Evolutionary conservation across 352 stramenopile genomes (phyloP).

Genomic region (Phytophthora pseudosyringae): DNA sequence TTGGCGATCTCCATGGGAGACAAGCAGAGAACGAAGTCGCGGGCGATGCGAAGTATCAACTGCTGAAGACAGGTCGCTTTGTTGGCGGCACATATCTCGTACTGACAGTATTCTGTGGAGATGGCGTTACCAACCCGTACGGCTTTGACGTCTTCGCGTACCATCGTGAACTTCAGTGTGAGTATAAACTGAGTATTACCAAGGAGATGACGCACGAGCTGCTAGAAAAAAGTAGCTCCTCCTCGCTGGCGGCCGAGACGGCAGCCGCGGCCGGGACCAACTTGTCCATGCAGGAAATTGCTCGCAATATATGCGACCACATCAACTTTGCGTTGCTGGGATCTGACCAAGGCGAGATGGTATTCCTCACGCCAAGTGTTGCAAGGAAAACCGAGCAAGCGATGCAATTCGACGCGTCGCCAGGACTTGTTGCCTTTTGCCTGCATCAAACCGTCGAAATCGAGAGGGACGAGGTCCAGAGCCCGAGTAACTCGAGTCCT

Average conservation of each 20-base stretch:
- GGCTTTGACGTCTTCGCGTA: conserved; percentile 72
- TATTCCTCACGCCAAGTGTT: conserved; percentile 51
- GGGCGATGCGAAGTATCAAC: conserved; percentile 52
- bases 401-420: conserved; percentile 32
- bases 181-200: conserved; percentile 61
- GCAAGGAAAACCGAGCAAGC: conserved; percentile 23
- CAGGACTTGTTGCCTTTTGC: conserved; percentile 45
- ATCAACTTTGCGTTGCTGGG: conserved; percentile 56
- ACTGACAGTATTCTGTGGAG: conserved; percentile 72
- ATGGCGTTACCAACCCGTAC: conserved; percentile 69
- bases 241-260: conserved; percentile 55
- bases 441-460: conserved; percentile 47
- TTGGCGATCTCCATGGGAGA: conserved; percentile 40
- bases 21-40: conserved; percentile 29
- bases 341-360: conserved; percentile 44
- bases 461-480: background rate
- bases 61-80: conserved; percentile 73
- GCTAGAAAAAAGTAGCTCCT: conserved; percentile 63
- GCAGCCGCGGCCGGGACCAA: conserved; percentile 73
- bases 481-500: background rate
- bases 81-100: conserved; percentile 70
- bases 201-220: conserved; percentile 71
- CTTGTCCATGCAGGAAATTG: conserved; percentile 75
- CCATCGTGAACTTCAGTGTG: conserved; percentile 49
- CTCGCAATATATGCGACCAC: conserved; percentile 64